These are phyloP conservation scores for Acorus gramineus DNA, from an alignment of 106 monocot genomes.

Conservation along the genomic window DNA sequence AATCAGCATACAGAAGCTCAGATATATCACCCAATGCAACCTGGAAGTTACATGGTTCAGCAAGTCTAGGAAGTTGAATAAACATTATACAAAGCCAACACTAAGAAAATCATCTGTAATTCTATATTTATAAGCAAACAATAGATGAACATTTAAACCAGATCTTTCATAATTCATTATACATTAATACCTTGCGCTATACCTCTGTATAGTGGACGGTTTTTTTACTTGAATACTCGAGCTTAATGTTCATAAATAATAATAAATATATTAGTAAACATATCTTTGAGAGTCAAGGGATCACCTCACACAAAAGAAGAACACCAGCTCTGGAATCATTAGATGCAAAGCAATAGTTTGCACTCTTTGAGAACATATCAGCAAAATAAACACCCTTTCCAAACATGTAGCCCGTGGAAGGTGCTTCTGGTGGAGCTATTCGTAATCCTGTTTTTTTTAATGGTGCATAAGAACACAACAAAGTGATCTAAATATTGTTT, in stretches of 20 bases:
- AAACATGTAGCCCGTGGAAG: conserved; percentile 90
- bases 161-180: too few relatives aligned
- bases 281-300: not conserved
- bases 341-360: conserved; percentile 87
- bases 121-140: too few relatives aligned
- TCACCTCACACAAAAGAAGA: conserved; percentile 82
- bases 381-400: conserved; percentile 97
- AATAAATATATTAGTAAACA: too few relatives aligned
- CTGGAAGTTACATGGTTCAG: conserved; percentile 17
- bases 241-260: too few relatives aligned
- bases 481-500: not conserved
- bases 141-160: too few relatives aligned
- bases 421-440: conserved; percentile 96
- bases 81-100: too few relatives aligned
- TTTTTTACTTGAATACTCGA: too few relatives aligned
- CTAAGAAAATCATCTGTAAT: too few relatives aligned
- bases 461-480: not conserved
- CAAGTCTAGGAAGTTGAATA: not conserved
- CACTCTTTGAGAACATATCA: conserved; percentile 99
- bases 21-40: conserved; percentile 92
- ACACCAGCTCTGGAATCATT: conserved; percentile 38
- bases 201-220: too few relatives aligned
- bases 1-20: conserved; percentile 45
- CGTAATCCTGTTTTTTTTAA: conserved; percentile 43
- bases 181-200: too few relatives aligned